Percentiles rank a stretch among this genome's conserved stretches.
phyloP scores from a whole-genome alignment of 805 yeast species.

The Starmerella floris region DNA sequence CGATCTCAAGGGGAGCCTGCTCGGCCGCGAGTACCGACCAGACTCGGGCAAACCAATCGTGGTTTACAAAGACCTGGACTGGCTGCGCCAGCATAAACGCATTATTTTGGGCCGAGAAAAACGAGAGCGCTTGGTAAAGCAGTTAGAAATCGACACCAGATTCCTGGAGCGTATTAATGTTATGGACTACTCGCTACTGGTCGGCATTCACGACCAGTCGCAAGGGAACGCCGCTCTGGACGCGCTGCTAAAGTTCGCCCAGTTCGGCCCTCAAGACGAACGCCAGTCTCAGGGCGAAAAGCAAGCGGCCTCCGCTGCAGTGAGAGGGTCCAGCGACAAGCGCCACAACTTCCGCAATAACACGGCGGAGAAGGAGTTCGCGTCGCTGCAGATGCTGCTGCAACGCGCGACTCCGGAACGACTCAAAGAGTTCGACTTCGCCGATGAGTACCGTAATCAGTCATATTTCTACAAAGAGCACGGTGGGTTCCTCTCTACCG shows the following conservation, averaged over 20 bases:
- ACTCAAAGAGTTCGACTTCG: slow-evolving; percentile 25
- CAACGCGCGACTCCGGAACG: slow-evolving; percentile 27
- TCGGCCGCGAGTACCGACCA: slow-evolving; percentile 44
- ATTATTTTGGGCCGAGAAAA: slow-evolving; percentile 69
- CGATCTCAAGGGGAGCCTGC: slow-evolving; percentile 86
- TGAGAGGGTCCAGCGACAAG: neutral
- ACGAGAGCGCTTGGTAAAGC: slow-evolving; percentile 45
- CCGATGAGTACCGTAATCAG: slow-evolving; percentile 26
- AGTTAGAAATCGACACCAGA: slow-evolving; percentile 60
- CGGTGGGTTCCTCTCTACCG: slow-evolving; percentile 73
- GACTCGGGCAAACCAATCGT: slow-evolving; percentile 22
- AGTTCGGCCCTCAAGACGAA: slow-evolving; percentile 21
- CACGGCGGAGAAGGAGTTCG: slow-evolving; percentile 21
- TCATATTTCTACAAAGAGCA: slow-evolving; percentile 60
- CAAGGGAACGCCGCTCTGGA: slow-evolving; percentile 37
- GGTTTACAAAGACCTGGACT: slow-evolving; percentile 77
- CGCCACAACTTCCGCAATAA: neutral
- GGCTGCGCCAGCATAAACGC: slow-evolving; percentile 53
- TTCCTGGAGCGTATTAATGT: slow-evolving; percentile 63
- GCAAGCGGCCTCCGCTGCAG: slow-evolving; percentile 11
- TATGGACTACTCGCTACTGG: slow-evolving; percentile 86
- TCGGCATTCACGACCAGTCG: slow-evolving; percentile 73
- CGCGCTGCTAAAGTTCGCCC: slow-evolving; percentile 16
- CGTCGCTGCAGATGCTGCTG: slow-evolving; percentile 27
- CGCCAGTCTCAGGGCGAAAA: slow-evolving; percentile 3